Conservation (phyloP, 2,329 filamentous ascomycete species). For the Alternaria viburni region DNA sequence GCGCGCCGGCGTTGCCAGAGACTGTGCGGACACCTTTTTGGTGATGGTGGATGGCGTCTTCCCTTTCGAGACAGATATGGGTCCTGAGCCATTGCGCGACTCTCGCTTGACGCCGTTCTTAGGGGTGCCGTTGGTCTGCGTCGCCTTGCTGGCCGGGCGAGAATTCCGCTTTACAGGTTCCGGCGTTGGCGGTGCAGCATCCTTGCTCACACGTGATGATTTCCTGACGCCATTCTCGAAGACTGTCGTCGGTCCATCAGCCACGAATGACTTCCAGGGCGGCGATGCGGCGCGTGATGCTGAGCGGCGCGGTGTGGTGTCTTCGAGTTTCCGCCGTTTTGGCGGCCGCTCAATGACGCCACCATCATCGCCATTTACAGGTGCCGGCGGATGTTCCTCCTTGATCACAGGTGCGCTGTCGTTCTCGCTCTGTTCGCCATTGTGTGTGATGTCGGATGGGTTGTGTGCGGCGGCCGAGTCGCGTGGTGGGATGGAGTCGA, state of each 20-base stretch:
- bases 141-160: conserved; percentile 31
- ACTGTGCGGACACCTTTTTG: conserved; percentile 32
- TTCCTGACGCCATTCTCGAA: conserved; percentile 68
- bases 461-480: conserved; percentile 27
- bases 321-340: conserved; percentile 68
- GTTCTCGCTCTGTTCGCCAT: conserved; percentile 16
- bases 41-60: conserved; percentile 21
- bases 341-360: conserved; percentile 44
- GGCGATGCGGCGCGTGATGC: conserved; percentile 69
- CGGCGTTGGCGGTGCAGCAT: conserved; percentile 53
- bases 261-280: conserved; percentile 87
- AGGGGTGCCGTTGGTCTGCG: conserved; percentile 38
- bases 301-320: conserved; percentile 43
- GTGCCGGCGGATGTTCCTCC: conserved; percentile 25
- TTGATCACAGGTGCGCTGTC: conserved; percentile 39
- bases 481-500: conserved; percentile 33
- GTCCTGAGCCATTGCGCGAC: conserved; percentile 28
- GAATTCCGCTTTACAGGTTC: conserved; percentile 50
- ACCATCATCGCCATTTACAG: conserved; percentile 29
- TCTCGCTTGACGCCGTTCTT: conserved; percentile 28
- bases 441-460: conserved; percentile 23
- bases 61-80: conserved; percentile 19
- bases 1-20: conserved; percentile 32
- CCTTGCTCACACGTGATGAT: conserved; percentile 63
- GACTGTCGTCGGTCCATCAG: conserved; percentile 87